Conservation (phyloP, 2,329 filamentous ascomycete species). For the Colletotrichum falcatum region DNA sequence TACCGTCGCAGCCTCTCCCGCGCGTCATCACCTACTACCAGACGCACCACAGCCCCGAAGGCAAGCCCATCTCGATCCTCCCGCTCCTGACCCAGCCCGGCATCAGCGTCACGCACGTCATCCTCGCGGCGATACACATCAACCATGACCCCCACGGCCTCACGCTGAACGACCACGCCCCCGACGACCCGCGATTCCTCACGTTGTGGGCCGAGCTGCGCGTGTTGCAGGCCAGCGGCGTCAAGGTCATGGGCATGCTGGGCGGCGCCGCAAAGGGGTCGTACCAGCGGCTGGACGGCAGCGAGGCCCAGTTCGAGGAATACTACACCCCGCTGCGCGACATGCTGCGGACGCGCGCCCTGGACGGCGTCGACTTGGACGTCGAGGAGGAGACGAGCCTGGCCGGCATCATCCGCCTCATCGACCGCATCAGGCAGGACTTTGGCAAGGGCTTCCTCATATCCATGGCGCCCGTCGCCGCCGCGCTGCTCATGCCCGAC, state of each 20-base stretch:
- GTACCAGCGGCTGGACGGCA: constrained; percentile 69
- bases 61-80: constrained; percentile 63
- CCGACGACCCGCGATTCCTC: constrained; percentile 73
- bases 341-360: constrained; percentile 68
- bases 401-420: constrained; percentile 72
- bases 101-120: constrained; percentile 79
- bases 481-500: constrained; percentile 68
- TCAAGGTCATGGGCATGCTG: constrained; percentile 88
- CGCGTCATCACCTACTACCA: constrained; percentile 67
- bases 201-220: constrained; percentile 84
- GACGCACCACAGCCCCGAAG: constrained; percentile 61
- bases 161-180: constrained; percentile 84
- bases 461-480: constrained; percentile 84
- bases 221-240: constrained; percentile 76
- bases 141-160: constrained; percentile 75
- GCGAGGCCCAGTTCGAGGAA: constrained; percentile 72
- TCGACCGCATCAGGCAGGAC: constrained; percentile 75
- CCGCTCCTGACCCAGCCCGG: constrained; percentile 61
- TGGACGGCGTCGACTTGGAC: constrained; percentile 82
- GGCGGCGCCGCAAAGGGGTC: constrained; percentile 86
- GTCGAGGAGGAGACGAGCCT: constrained; percentile 83
- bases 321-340: constrained; percentile 79
- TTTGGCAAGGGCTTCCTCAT: constrained; percentile 80
- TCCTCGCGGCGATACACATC: constrained; percentile 88
- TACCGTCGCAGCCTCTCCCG: constrained; percentile 50